Conservation (phyloP, 805 yeast species). For the Sugiyamaella boreocaroliniensis region DNA sequence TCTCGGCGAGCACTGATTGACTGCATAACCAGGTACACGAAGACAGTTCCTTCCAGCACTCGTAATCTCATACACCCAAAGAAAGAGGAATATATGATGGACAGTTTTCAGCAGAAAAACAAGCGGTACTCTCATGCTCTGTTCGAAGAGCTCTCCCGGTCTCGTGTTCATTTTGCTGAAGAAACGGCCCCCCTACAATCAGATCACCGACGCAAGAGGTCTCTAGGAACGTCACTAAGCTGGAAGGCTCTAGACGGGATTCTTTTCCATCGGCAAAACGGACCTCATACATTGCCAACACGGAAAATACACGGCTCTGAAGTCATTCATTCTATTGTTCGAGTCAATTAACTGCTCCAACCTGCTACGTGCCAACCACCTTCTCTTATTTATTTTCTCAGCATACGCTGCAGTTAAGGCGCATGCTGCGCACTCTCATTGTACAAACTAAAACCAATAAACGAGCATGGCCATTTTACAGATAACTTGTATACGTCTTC, state of each 20-base stretch:
- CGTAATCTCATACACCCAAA: background rate
- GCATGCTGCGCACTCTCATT: too few species aligned
- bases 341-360: too few species aligned
- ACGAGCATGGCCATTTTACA: too few species aligned
- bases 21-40: background rate
- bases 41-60: background rate
- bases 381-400: too few species aligned
- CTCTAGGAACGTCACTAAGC: background rate
- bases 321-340: too few species aligned
- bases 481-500: too few species aligned
- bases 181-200: background rate
- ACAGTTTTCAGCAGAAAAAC: background rate
- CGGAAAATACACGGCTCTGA: background rate
- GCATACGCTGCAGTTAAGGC: too few species aligned
- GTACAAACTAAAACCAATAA: too few species aligned
- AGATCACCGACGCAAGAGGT: background rate
- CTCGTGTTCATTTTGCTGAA: constrained; percentile 2
- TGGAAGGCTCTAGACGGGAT: background rate
- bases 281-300: background rate
- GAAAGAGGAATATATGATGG: background rate
- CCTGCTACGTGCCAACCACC: too few species aligned
- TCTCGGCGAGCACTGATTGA: background rate
- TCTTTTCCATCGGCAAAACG: background rate
- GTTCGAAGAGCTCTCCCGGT: constrained; percentile 3
- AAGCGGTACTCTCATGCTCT: constrained; percentile 5